Conservation (phyloP, 176 grass and related monocot species). For the Carex parvula region DNA sequence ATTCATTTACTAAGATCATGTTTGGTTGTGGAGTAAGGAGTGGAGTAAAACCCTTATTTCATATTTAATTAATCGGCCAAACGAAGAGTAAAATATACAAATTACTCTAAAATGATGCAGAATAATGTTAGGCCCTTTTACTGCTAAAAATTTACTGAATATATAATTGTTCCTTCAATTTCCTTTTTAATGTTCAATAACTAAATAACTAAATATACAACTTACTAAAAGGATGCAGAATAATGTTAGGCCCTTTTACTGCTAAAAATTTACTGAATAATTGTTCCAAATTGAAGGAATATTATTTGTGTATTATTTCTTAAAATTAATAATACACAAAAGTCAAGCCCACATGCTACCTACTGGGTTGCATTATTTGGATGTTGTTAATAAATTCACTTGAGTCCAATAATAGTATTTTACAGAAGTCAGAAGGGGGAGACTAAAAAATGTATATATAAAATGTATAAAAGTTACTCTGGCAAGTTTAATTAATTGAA, state of each 20-base stretch:
- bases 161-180: background rate
- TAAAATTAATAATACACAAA: background rate
- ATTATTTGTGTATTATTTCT: background rate
- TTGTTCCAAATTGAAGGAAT: background rate
- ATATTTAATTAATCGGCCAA: no score
- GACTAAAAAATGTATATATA: background rate
- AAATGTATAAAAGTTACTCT: no score
- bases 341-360: background rate
- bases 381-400: background rate
- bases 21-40: no score
- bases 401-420: background rate
- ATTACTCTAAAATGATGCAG: background rate
- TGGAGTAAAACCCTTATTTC: no score
- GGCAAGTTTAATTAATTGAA: no score
- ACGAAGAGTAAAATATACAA: background rate
- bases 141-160: background rate
- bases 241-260: background rate
- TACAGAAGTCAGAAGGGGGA: background rate
- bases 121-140: background rate
- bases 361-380: background rate
- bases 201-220: background rate
- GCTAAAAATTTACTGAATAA: background rate
- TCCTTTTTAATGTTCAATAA: background rate
- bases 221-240: background rate
- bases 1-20: no score